phyloP scores from a whole-genome alignment of 164 flowering plant genomes.

The Piper longum region DNA sequence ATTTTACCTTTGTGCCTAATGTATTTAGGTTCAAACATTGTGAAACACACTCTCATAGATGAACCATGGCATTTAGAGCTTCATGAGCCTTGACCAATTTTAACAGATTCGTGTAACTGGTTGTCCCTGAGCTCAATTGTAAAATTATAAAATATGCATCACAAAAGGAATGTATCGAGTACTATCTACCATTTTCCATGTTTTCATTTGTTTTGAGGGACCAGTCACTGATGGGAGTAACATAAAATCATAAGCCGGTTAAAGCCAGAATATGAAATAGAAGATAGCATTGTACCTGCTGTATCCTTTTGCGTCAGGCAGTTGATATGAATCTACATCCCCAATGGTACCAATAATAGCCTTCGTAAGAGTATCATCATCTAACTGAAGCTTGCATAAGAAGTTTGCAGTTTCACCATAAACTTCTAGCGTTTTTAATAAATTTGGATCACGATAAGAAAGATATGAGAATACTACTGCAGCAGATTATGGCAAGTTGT shows the following conservation, averaged over 20 bases:
- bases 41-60: too few species aligned
- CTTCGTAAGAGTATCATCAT: constrained; percentile 75
- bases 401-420: constrained; percentile 78
- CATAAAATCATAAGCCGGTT: background rate
- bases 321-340: constrained; percentile 90
- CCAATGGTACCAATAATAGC: constrained; percentile 98
- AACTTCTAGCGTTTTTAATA: constrained; percentile 83
- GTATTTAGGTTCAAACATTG: too few species aligned
- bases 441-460: constrained; percentile 94
- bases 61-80: too few species aligned
- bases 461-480: constrained; percentile 83
- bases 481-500: background rate
- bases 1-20: too few species aligned
- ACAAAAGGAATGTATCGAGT: too few species aligned
- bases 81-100: too few species aligned
- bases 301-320: constrained; percentile 99
- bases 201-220: too few species aligned
- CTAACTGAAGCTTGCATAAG: constrained; percentile 74
- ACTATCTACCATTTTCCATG: too few species aligned
- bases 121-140: too few species aligned
- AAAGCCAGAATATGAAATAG: background rate
- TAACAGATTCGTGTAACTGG: too few species aligned
- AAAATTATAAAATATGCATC: too few species aligned
- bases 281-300: constrained; percentile 43
- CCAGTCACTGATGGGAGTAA: too few species aligned